Conservation (phyloP, 495 filamentous ascomycete genomes). For the Aspergillus carlsbadensis region DNA sequence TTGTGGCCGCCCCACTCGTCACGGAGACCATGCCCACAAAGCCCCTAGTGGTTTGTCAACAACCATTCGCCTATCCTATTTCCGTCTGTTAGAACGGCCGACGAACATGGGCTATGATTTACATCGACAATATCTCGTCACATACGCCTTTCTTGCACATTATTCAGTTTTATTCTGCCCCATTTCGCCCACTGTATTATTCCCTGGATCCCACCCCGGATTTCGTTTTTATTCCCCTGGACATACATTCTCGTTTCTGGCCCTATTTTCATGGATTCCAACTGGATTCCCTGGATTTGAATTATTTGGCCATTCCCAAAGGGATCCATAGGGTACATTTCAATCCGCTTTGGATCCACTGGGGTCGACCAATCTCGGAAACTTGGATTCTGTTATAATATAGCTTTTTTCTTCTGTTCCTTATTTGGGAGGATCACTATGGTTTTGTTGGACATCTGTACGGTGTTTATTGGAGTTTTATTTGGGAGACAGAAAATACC, state of each 20-base stretch:
- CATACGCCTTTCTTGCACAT: not conserved
- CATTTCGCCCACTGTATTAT: slow-evolving; percentile 17
- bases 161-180: not conserved
- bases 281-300: slow-evolving; percentile 14
- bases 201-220: slow-evolving; percentile 7
- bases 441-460: not conserved
- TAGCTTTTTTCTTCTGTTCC: not conserved
- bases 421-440: not conserved
- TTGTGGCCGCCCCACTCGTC: not conserved
- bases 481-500: slow-evolving; percentile 1
- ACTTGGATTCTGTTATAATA: slow-evolving; percentile 1
- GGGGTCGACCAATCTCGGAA: not conserved
- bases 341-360: slow-evolving; percentile 7
- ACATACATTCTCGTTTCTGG: slow-evolving; percentile 20
- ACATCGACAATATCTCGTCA: slow-evolving; percentile 11
- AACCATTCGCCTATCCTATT: slow-evolving; percentile 26
- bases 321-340: not conserved
- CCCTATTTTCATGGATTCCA: slow-evolving; percentile 4
- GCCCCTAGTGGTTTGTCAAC: slow-evolving; percentile 24
- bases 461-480: not conserved
- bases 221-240: slow-evolving; percentile 11
- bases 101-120: slow-evolving; percentile 25
- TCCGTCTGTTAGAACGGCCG: slow-evolving; percentile 23
- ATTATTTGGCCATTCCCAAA: not conserved
- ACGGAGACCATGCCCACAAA: not conserved